A percentile compares a stretch with the other conserved stretches of the same genome.
These are phyloP conservation scores for Colletotrichum karsti DNA, from an alignment of 2,329 filamentous ascomycete genomes.

Conservation along the genomic window DNA sequence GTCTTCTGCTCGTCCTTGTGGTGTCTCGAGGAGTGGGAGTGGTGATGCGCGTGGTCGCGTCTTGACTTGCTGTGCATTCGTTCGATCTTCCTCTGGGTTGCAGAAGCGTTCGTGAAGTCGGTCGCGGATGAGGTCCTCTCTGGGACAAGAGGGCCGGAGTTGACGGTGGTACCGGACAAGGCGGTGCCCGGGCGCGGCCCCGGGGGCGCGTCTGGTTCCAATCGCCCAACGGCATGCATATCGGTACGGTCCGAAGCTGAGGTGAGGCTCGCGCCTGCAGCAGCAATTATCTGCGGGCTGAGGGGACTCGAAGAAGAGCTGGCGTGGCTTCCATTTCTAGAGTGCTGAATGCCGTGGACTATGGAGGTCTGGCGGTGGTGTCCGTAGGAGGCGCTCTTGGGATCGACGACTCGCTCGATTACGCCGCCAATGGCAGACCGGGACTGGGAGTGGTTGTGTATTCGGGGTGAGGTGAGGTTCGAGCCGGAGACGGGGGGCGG, in stretches of 20 bases:
- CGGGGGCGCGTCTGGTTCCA: conserved; percentile 52
- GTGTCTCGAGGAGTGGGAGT: conserved; percentile 77
- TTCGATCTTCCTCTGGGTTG: conserved; percentile 63
- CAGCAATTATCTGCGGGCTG: conserved; percentile 85
- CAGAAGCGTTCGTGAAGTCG: conserved; percentile 52
- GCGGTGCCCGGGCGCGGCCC: conserved; percentile 55
- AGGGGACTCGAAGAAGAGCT: conserved; percentile 85
- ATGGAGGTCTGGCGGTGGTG: conserved; percentile 98
- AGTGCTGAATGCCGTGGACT: conserved; percentile 94
- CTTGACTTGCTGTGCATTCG: conserved; percentile 73
- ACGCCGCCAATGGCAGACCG: conserved; percentile 51
- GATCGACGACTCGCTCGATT: conserved; percentile 63
- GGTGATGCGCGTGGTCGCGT: conserved; percentile 78
- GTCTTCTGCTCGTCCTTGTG: conserved; percentile 83
- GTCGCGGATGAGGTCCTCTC: conserved; percentile 57
- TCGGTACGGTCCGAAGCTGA: conserved; percentile 59
- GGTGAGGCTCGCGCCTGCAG: conserved; percentile 63
- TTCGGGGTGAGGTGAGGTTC: conserved; percentile 44
- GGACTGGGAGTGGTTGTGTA: conserved; percentile 48
- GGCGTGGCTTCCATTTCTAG: conserved; percentile 85
- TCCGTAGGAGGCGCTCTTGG: conserved; percentile 70
- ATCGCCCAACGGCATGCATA: conserved; percentile 54
- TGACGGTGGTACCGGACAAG: conserved; percentile 53
- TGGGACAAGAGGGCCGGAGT: conserved; percentile 39
- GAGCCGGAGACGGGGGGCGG: conserved; percentile 28